phyloP scores from a whole-genome alignment of 2,329 filamentous ascomycete species.

The Xenoacremonium recifei region DNA sequence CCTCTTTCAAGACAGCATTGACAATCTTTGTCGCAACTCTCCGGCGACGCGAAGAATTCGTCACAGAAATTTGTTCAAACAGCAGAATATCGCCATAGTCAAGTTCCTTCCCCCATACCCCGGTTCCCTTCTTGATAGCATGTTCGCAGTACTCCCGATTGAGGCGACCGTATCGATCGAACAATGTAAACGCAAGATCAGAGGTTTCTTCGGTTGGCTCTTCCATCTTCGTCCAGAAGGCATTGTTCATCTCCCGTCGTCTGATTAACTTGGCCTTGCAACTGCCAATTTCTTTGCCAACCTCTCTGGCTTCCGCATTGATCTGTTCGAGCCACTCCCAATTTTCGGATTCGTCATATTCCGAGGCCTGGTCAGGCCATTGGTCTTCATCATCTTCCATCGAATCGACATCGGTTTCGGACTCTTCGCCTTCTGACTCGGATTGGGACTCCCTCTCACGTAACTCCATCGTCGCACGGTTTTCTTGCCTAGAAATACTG shows the following conservation, averaged over 20 bases:
- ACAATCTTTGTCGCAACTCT: not conserved
- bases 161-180: constrained; percentile 8
- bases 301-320: no score
- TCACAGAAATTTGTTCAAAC: constrained; percentile 1
- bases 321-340: no score
- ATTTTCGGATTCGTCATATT: no score
- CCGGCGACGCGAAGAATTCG: not conserved
- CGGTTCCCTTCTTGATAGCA: constrained; percentile 2
- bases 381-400: no score
- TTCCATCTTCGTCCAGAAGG: constrained; percentile 1
- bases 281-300: no score
- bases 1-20: not conserved
- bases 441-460: no score
- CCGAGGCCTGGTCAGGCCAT: no score
- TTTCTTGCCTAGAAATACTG: no score
- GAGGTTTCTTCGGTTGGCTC: not conserved
- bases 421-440: no score
- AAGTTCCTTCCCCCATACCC: constrained; percentile 5
- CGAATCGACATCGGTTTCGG: no score
- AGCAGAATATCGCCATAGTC: constrained; percentile 2
- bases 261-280: constrained; percentile 5
- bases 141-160: not conserved
- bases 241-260: not conserved
- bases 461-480: no score
- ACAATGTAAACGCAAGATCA: constrained; percentile 1